Conservation (phyloP, 1,139 yeast species). For the Yamadazyma dushanensis region DNA sequence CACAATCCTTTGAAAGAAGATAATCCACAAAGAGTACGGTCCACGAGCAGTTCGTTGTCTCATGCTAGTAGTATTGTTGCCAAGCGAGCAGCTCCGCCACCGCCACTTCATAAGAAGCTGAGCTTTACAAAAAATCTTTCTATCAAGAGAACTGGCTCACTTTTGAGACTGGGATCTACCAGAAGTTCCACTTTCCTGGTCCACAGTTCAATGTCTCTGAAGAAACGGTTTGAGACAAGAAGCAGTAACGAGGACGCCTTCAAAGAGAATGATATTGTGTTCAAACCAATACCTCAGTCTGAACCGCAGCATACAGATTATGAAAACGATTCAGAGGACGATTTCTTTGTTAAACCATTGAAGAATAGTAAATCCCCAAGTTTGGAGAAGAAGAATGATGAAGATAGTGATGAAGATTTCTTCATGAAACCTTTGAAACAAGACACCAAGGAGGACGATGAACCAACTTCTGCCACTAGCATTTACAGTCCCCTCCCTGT, state of each 20-base stretch:
- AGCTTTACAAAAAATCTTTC: slow-evolving; percentile 13
- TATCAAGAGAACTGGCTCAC: slow-evolving; percentile 12
- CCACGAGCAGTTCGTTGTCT: neutral
- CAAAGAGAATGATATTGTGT: slow-evolving; percentile 64
- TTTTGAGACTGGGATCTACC: slow-evolving; percentile 11
- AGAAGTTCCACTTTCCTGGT: slow-evolving; percentile 11
- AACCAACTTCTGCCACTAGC: neutral
- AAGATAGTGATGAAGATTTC: slow-evolving; percentile 28
- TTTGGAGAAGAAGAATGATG: slow-evolving; percentile 14
- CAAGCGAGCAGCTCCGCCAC: slow-evolving; percentile 74
- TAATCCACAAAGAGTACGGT: neutral
- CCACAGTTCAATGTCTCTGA: slow-evolving; percentile 14
- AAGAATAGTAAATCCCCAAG: slow-evolving; percentile 8
- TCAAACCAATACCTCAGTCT: slow-evolving; percentile 67
- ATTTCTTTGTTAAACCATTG: slow-evolving; percentile 61
- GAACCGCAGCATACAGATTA: slow-evolving; percentile 18
- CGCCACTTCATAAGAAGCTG: slow-evolving; percentile 38
- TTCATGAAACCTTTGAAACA: slow-evolving; percentile 26
- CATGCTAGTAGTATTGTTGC: slow-evolving; percentile 48
- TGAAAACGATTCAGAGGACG: slow-evolving; percentile 48
- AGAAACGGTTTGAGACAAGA: slow-evolving; percentile 20
- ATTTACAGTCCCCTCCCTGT: slow-evolving; percentile 1
- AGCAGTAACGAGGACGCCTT: slow-evolving; percentile 45
- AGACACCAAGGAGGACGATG: neutral
- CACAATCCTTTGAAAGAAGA: slow-evolving; percentile 33